phyloP scores from a whole-genome alignment of 306 rosid genomes.

The Astragalus glycyphyllos region DNA sequence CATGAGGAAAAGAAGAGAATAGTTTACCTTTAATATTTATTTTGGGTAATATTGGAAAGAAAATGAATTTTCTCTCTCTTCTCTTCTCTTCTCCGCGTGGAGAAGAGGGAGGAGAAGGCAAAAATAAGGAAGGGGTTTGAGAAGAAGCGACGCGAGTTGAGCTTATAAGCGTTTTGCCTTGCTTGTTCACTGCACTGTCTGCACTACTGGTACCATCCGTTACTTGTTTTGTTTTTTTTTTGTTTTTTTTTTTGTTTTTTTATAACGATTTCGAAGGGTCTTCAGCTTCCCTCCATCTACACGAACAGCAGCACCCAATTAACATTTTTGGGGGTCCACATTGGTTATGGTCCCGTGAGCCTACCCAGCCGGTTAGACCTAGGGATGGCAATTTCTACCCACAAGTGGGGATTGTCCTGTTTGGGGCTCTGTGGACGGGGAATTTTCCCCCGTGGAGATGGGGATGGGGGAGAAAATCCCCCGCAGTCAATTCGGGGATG shows the following conservation, averaged over 20 bases:
- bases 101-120: conserved; percentile 12
- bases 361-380: too few relatives aligned
- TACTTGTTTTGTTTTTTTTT: not conserved
- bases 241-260: not conserved
- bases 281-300: not conserved
- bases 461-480: too few relatives aligned
- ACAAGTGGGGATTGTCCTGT: too few relatives aligned
- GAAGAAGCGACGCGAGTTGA: not conserved
- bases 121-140: not conserved
- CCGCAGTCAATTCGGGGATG: too few relatives aligned
- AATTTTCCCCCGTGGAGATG: too few relatives aligned
- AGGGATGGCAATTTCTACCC: too few relatives aligned
- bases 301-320: not conserved
- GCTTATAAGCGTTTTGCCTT: not conserved
- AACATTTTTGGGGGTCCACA: not conserved
- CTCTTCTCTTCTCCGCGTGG: not conserved
- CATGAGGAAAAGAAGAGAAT: conserved; percentile 11
- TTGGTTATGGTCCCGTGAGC: too few relatives aligned
- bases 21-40: not conserved
- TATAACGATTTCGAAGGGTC: not conserved
- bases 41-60: conserved; percentile 1
- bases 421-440: too few relatives aligned
- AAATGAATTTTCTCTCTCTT: conserved; percentile 9
- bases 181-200: not conserved
- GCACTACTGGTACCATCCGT: not conserved